Base-by-base conservation (phyloP, 2,329 filamentous ascomycete genomes). In the Blastomyces percursus region DNA sequence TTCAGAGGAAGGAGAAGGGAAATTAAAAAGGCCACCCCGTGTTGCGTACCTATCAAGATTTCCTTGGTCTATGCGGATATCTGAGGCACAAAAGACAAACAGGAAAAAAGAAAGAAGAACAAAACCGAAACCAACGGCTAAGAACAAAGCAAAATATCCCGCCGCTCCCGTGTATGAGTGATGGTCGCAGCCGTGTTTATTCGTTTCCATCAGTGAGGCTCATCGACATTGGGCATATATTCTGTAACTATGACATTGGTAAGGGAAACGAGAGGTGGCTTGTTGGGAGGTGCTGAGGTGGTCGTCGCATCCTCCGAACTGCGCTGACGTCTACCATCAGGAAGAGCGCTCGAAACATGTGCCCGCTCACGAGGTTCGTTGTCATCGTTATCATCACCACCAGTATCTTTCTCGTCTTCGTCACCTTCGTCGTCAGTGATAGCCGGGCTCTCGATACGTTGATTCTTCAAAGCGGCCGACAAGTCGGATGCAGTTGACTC, bases 371-470 rank as follows among this genome's bases (percentile, higher is more conserved):
- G 9, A 35, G n/a, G 27, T 30, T 48, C 56, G 8, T 35, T 46
- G 21, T 60, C 32, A 14, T 60, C 8, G 16, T 52, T 30, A 48
- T 30, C 55, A 55, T 48, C 46, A 32, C 54, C 61, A 44, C 2
- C 11, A 30, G 7, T 11, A 16, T 57, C 48, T 44, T 40, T 60
- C 6, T 40, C 24, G n/a, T 63, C 61, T 12, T 63, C 63, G 27
- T 61, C 56, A 16, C 14, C 44, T 21, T 63, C 64, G 8, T 50
- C 59, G 40, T 61, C 64, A 48, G 58, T 64, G 27, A 64, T 24
- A 30, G 42, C 50, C 3, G 64, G 64, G 30, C 62, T 64, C 9
- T 65, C 64, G 8, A 65, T 27, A 32, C 55, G 27, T 46, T 24
- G 35, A 12, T 50, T 56, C 40, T 35, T 61, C 51, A 61, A 30